These are phyloP conservation scores for Vigna trinervia DNA, from an alignment of 306 rosid genomes.

Conservation along the genomic window DNA sequence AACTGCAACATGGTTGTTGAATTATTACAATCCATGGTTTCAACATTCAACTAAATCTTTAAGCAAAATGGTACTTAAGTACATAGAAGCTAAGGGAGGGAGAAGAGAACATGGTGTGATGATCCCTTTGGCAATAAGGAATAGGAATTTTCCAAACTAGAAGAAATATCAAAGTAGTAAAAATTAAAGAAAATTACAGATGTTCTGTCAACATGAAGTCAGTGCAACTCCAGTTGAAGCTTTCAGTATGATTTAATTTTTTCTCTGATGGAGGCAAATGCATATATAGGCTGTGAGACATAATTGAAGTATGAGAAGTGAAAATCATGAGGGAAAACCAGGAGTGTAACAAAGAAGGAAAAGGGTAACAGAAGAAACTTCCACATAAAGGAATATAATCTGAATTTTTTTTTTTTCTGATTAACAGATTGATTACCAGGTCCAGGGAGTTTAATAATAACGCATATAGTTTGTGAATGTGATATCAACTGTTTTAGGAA, in stretches of 20 bases:
- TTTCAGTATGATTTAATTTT: no score
- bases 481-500: not conserved
- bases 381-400: constrained; percentile 7
- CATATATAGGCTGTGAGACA: no score
- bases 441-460: not conserved
- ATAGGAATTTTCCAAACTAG: not conserved
- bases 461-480: not conserved
- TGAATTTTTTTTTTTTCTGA: not conserved
- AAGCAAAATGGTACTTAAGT: not conserved
- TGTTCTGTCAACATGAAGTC: not conserved
- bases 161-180: not conserved
- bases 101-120: constrained; percentile 3
- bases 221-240: no score
- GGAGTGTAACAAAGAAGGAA: not conserved
- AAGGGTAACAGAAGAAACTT: not conserved
- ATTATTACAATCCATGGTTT: not conserved
- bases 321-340: constrained; percentile 11
- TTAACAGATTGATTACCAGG: not conserved
- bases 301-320: no score
- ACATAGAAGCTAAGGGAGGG: constrained; percentile 1
- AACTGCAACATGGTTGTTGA: not conserved
- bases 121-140: not conserved
- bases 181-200: not conserved
- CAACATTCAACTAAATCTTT: constrained; percentile 1
- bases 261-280: no score